Evolutionary conservation across 495 filamentous ascomycete species (phyloP), one percentile per base, ranked within the genome.

Genomic region (Trichoderma orchidacearum): DNA sequence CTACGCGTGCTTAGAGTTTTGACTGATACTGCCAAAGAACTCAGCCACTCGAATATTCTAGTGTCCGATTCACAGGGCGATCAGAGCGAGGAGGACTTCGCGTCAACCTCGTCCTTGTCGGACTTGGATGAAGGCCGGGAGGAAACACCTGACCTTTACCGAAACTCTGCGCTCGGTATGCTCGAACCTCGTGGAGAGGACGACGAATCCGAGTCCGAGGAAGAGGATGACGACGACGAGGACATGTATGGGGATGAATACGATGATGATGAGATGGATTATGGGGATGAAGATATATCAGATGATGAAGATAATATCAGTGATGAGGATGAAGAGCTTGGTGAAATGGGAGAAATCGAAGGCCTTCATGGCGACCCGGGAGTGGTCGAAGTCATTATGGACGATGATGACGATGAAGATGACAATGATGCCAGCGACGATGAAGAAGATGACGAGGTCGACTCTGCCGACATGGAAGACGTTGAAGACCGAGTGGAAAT

Each of bases 101-200:
- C 85, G 5, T 90, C 89, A 21, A 85, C 92, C 27, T 90, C 91
- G 9, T 96, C 93, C 0, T 80, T 94, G 41, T 94, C 90, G 7
- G 89, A 95, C 54, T 72, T 87, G 30, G 89, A 90, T 30, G 87
- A 90, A 62, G 85, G 89, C 57, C 87, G 94, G 18, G 93, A 97
- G 67, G 92, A 97, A 66, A 97, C 94, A 7, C 93, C 93, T 21
- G 94, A 99, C 72, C 80, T 99, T 7, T 97, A 95, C 71, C 85
- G 93, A 36, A 95, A 97, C 64, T 96, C 93, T 3, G 89, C 94
- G 4, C 76, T 99, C 30, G 94, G 94, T 34, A 90, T 99, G 82
- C 82, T 95, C 57, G 93, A 96, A 65, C 87, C 86, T 59, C 80
- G 82, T 21, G 53, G 53, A 12, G 51, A 32, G 58, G 79, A 88